Base-by-base conservation (phyloP, 129 eudicot species). In the Deinandra increscens region DNA sequence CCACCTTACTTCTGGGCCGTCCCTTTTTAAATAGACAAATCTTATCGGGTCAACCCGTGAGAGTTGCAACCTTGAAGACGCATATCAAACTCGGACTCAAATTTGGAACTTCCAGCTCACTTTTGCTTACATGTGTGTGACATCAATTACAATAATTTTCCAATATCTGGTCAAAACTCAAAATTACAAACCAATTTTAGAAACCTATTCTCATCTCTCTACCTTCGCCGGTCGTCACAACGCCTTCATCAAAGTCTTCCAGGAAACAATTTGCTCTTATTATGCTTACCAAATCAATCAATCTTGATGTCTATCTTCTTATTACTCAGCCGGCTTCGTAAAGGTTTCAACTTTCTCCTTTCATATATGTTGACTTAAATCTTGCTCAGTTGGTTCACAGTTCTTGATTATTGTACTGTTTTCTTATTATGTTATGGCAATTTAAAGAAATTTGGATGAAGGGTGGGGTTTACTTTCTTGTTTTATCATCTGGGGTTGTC, bases 301-400 rank as follows among this genome's bases (percentile, higher is more conserved):
- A 49, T 20, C 64, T 63, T 53, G 11, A 50, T 39, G 41, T 62
- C 63, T 51, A 62, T 49, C 33, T 7, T 45, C 49, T 20, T 71
- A 17, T 7, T 29, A 44, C 23, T 72, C 77, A 33, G 5, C 46
- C 61, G 38, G 41, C 50, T 34, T 62, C 46, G 6, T 34, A 50
- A 63, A 73, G 78, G 71, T 73, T 63, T 73, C 64, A 73, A 50
- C 53, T 73, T 73, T 73, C 33, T 63, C 39, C 71, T 63, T 46
- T 58, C 66, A 70, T 29, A 14, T 70, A 3, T 63, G 78, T 73
- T 73, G 78, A 73, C 78, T 73, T 63, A 19, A 62, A 61, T 36
- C 51, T 0, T 69, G 74, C 5, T 53, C 15, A 37, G 12, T 33
- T 45, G 69, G 42, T 36, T 73, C 70, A 34, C 26, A 49, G 50